Evolutionary conservation across 208 protist species (phyloP), one percentile per base, ranked within the genome.

Genomic region (Acanthamoeba comandoni): DNA sequence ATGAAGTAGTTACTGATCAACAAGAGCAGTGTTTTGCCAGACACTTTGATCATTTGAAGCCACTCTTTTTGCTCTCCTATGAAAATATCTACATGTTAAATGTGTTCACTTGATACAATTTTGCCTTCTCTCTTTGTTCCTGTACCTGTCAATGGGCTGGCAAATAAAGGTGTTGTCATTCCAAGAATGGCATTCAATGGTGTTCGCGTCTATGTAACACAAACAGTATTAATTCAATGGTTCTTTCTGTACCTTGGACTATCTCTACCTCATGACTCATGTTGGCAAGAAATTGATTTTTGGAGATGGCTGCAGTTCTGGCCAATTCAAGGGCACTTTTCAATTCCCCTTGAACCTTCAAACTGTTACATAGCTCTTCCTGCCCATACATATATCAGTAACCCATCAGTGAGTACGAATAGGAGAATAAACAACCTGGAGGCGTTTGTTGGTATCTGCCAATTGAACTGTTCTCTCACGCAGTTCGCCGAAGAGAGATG

Each of bases 241-340:
- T 11, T 11, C 58, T 22, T 9, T 29, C 8, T 70, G 29, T 24
- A 15, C n/a, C n/a, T 2, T n/a, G 17, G 13, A 31, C 19, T 35
- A 0, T 29, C 15, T 0, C 26, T 69, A 69, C 62, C 64, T 75
- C 67, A n/a, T 75, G 67, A 9, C 39, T 55, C 67, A 75, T 75
- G 67, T 75, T 75, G 31, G 67, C 67, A 22, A 75, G 31, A 19
- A 75, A 75, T 48, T 75, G 67, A 22, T 75, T 75, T 48, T 75
- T 75, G 29, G 67, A 75, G 26, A 51, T 48, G 67, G 67, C 67
- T 12, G 67, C 67, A 19, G 67, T 48, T 19, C 35, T 75, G 67
- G 67, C 67, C 67, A 75, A 19, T 48, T 75, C 31, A 19, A 75
- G 26, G 67, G 67, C 67, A 4, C 52, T 17, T 48, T 75, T 48